Evolutionary conservation across 2,329 filamentous ascomycete genomes (phyloP).

Genomic region (Cryphonectria naterciae): DNA sequence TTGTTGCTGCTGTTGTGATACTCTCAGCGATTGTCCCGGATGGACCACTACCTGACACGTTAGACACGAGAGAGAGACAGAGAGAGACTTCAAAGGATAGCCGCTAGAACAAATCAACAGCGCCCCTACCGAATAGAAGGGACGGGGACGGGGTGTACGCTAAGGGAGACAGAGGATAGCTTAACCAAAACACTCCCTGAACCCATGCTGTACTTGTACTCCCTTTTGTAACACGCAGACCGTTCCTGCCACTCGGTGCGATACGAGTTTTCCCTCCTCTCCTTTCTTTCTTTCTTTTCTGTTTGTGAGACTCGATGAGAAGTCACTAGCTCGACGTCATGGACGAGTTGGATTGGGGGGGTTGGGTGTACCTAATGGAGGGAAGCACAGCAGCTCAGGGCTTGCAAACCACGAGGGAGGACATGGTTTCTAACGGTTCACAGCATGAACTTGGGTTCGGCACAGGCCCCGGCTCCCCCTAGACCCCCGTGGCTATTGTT

Average conservation of each 20-base stretch:
- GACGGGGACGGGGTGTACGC: neutral
- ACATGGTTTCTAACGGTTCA: neutral
- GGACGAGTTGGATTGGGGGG: neutral
- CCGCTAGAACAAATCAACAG: neutral
- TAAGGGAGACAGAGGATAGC: neutral
- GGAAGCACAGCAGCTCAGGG: conserved; percentile 10
- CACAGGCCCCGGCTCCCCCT: neutral
- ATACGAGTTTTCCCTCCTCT: neutral
- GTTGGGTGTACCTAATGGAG: neutral
- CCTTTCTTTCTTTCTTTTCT: too few species aligned
- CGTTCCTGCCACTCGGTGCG: conserved; percentile 9
- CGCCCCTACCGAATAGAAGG: neutral
- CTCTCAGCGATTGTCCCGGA: neutral
- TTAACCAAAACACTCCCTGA: conserved; percentile 6
- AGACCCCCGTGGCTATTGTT: neutral
- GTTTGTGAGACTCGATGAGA: conserved; percentile 5
- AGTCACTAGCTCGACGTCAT: neutral
- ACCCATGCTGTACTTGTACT: conserved; percentile 6
- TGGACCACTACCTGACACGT: neutral
- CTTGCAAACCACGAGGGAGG: conserved; percentile 15
- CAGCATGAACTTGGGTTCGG: neutral
- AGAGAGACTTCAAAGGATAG: neutral
- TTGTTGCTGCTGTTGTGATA: neutral
- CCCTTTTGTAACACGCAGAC: conserved; percentile 5
- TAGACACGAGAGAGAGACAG: neutral